Conservation (phyloP, 176 grass and related monocot genomes). For the Avena eriantha region DNA sequence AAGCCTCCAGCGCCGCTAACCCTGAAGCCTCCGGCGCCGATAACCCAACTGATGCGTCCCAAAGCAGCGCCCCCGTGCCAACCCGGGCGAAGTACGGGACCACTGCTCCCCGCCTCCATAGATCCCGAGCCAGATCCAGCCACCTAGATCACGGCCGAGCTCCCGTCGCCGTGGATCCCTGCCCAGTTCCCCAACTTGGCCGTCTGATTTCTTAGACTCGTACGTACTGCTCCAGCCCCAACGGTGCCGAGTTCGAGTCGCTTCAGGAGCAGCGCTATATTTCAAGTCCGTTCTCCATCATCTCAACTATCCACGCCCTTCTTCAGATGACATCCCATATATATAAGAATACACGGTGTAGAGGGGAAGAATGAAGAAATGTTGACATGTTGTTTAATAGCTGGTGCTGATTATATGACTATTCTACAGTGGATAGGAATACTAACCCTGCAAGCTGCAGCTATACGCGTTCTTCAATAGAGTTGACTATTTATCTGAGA, state of each 20-base stretch:
- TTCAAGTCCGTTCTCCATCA: slow-evolving; percentile 96
- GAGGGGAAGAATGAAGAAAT: not conserved
- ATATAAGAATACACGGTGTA: not conserved
- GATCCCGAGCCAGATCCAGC: too few species aligned
- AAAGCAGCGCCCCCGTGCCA: too few species aligned
- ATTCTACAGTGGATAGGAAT: slow-evolving; percentile 26
- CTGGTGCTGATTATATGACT: not conserved
- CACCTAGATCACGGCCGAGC: too few species aligned
- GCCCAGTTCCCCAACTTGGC: too few species aligned
- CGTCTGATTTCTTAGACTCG: slow-evolving; percentile 70
- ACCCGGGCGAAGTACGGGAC: too few species aligned
- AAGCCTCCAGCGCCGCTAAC: too few species aligned
- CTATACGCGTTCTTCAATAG: not conserved
- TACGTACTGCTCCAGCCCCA: slow-evolving; percentile 50
- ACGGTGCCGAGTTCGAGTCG: slow-evolving; percentile 78
- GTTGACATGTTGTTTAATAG: not conserved
- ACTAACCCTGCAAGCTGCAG: not conserved
- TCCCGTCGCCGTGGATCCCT: too few species aligned
- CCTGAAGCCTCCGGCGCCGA: too few species aligned
- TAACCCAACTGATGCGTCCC: too few species aligned
- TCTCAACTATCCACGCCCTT: slow-evolving; percentile 42
- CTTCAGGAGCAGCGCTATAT: slow-evolving; percentile 89
- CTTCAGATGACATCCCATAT: not conserved
- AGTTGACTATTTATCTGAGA: slow-evolving; percentile 10
- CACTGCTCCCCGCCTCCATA: too few species aligned